Percentiles rank a stretch among this genome's conserved stretches.
phyloP scores from a whole-genome alignment of 1,284 basidiomycete genomes.

The Laetiporus sulphureus region DNA sequence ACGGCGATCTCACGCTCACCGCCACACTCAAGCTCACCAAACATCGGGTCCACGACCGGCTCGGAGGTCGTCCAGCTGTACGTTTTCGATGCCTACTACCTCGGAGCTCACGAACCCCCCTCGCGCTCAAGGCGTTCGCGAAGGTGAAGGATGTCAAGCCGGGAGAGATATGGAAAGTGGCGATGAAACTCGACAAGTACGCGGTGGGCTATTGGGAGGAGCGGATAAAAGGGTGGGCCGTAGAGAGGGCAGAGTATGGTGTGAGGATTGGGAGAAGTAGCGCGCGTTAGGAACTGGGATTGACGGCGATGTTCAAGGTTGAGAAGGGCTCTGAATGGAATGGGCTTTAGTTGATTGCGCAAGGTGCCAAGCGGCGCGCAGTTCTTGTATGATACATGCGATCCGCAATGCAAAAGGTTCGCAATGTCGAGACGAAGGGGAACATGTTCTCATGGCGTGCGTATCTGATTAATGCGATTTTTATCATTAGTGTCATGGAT shows the following conservation, averaged over 20 bases:
- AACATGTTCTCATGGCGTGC: no score
- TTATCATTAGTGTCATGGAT: no score
- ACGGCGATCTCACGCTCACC: constrained; percentile 37
- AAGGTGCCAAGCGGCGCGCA: no score
- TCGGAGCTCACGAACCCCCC: constrained; percentile 49
- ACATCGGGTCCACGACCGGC: constrained; percentile 49
- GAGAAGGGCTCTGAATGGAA: constrained; percentile 34
- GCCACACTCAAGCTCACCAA: constrained; percentile 52
- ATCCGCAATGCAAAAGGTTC: no score
- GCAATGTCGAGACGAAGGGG: no score
- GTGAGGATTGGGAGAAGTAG: constrained; percentile 33
- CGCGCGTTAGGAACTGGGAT: constrained; percentile 24
- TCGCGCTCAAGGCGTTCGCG: constrained; percentile 54
- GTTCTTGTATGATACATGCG: no score
- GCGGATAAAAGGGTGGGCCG: constrained; percentile 32
- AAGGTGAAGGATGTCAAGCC: constrained; percentile 49
- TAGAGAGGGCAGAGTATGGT: constrained; percentile 29
- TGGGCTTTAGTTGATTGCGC: constrained; percentile 26
- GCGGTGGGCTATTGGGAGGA: constrained; percentile 60
- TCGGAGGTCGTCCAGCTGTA: constrained; percentile 65
- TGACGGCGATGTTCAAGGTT: constrained; percentile 26
- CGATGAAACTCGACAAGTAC: constrained; percentile 49
- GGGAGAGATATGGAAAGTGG: constrained; percentile 36
- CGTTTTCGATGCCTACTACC: constrained; percentile 42
- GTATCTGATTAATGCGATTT: no score